Evolutionary conservation across 139 green algal species (phyloP).

Genomic region (Choricystis sp.): DNA sequence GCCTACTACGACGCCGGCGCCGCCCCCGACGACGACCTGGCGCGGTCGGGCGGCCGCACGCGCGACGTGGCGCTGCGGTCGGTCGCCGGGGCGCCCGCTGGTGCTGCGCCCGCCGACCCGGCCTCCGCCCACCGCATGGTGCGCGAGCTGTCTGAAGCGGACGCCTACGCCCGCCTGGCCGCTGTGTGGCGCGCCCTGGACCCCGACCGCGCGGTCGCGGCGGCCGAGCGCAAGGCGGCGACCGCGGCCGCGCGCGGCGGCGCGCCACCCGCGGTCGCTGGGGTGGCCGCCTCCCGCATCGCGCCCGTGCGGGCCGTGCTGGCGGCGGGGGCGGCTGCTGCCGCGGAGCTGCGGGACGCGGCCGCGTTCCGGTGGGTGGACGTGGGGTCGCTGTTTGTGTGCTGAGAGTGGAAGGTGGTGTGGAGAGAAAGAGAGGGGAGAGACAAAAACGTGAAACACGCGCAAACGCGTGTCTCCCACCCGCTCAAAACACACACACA

Average conservation of each 20-base stretch:
- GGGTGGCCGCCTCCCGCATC: conserved; percentile 12
- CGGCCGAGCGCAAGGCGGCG: conserved; percentile 19
- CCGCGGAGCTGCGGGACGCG: conserved; percentile 21
- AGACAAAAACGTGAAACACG: not conserved
- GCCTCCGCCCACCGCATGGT: not conserved
- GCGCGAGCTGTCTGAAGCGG: conserved; percentile 11
- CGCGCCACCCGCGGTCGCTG: conserved; percentile 18
- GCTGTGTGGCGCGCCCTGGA: not conserved
- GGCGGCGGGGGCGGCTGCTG: conserved; percentile 15
- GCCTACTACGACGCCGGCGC: conserved; percentile 6
- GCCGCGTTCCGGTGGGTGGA: conserved; percentile 54
- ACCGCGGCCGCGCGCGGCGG: conserved; percentile 13
- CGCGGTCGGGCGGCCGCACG: conserved; percentile 1
- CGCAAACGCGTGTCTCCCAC: too few relatives aligned
- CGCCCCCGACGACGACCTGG: not conserved
- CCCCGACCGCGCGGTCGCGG: conserved; percentile 29
- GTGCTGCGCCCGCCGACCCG: not conserved
- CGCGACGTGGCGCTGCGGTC: conserved; percentile 17
- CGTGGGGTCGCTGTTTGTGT: conserved; percentile 33
- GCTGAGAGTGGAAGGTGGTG: not conserved
- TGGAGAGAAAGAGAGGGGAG: not conserved
- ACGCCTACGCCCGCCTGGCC: not conserved
- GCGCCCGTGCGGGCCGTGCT: conserved; percentile 18
- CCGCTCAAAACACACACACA: too few relatives aligned
- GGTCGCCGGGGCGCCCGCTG: conserved; percentile 12